Evolutionary conservation across 495 filamentous ascomycete species (phyloP).

Genomic region (Tuber umbilicatum): DNA sequence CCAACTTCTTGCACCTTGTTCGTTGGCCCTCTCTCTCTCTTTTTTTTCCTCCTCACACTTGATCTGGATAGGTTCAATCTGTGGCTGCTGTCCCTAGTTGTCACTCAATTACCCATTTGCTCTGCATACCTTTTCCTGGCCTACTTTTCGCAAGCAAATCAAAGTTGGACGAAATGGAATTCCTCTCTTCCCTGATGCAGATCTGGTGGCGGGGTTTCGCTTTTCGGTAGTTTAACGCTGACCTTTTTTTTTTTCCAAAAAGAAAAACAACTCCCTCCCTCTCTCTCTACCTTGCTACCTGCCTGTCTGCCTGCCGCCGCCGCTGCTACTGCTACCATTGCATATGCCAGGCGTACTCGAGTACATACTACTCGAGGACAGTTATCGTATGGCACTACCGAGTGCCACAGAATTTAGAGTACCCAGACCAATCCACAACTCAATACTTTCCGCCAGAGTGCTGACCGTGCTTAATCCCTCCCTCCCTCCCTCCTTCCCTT

Average conservation of each 20-base stretch:
- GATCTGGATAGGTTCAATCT: not conserved
- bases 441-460: not conserved
- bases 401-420: not conserved
- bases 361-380: not conserved
- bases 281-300: not conserved
- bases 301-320: not conserved
- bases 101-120: constrained; percentile 1
- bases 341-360: not conserved
- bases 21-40: not conserved
- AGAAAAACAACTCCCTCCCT: not conserved
- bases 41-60: not conserved
- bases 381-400: not conserved
- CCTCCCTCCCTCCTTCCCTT: not conserved
- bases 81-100: not conserved
- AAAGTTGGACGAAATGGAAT: not conserved
- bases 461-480: constrained; percentile 4
- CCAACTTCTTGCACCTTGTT: not conserved
- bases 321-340: not conserved
- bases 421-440: not conserved
- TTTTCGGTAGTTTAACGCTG: not conserved
- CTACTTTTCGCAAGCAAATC: not conserved
- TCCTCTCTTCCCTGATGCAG: not conserved
- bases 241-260: not conserved
- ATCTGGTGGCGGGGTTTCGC: not conserved
- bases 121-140: not conserved